Conservation (phyloP, 2,329 filamentous ascomycete genomes). For the Talaromyces amestolkiae region DNA sequence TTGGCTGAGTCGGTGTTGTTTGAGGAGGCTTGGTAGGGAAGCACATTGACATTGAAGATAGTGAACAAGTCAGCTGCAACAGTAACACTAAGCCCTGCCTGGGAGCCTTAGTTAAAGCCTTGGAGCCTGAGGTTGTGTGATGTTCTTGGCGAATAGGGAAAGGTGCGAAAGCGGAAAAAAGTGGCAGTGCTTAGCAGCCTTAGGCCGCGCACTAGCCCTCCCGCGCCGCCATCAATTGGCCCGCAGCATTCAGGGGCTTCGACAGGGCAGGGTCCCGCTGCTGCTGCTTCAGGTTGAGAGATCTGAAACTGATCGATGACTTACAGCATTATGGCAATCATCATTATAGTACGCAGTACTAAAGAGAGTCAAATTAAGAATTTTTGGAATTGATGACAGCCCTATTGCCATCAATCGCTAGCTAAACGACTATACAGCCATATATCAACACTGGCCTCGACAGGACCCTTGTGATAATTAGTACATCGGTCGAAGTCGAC, state of each 20-base stretch:
- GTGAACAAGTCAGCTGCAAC: conserved; percentile 4
- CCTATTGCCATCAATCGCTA: not conserved
- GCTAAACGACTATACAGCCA: not conserved
- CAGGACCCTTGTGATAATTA: not conserved
- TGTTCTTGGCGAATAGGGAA: not conserved
- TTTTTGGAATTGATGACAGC: not conserved
- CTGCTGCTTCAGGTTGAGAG: not conserved
- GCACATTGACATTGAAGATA: not conserved
- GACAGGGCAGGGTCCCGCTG: not conserved
- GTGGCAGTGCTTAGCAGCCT: conserved; percentile 7
- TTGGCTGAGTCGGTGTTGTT: not conserved
- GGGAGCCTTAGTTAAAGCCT: not conserved
- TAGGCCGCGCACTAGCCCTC: not conserved
- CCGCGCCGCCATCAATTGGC: not conserved
- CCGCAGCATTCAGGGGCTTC: conserved; percentile 3
- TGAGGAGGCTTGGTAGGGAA: not conserved
- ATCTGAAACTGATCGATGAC: conserved; percentile 10
- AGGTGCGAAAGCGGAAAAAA: not conserved
- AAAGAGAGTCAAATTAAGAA: not conserved
- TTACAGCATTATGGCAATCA: not conserved
- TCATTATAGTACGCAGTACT: not conserved
- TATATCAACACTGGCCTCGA: not conserved
- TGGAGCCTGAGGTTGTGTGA: not conserved
- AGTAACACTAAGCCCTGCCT: conserved; percentile 1
- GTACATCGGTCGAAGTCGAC: not conserved